Base-by-base conservation (phyloP, 139 green algal genomes). In the Micractinium conductrix region DNA sequence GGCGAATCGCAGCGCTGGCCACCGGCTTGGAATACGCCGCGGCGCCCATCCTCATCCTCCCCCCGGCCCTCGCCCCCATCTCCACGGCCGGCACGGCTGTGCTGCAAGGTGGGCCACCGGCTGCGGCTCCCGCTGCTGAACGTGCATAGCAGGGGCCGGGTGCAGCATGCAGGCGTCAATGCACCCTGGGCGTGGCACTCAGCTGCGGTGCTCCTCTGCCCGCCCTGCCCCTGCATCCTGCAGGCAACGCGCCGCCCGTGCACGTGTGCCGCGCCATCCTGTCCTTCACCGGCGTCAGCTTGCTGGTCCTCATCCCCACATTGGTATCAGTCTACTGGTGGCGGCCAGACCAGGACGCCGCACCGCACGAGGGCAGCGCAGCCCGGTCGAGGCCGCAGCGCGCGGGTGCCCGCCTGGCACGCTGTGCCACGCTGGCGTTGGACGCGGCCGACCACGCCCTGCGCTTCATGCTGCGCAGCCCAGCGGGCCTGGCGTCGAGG, bases 11-110 rank as follows among this genome's bases (percentile, higher is more conserved):
- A 4, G 5, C n/a, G 33, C 3, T 81, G 7, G 74, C 74, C 2
- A 28, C 35, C 7, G 50, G 14, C 19, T 22, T 81, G 22, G 74
- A 81, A 50, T 81, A 38, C 26, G 74, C 74, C 0, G 33, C 74
- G 16, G n/a, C 35, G 74, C 74, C 74, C 24, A 19, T 45, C 16
- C 74, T 81, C 44, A 33, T 81, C 30, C 50, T 80, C 48, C 48
- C 42, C 33, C 65, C 65, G 10, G 2, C n/a, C 65, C 53, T 62
- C 19, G 8, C 8, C 5, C 53, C 24, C 53, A 62, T 62, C 10
- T 21, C 53, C 24, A 19, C 24, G 19, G 19, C 26, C 19, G 53
- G 19, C 7, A 30, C 53, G 2, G 53, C 53, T 22, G 19, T 62
- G 53, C 53, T 62, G 53, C 19, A 19, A 62, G 53, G 53, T 62